phyloP scores from a whole-genome alignment of 202 grass and related monocot species.

The Zoysia matrella region DNA sequence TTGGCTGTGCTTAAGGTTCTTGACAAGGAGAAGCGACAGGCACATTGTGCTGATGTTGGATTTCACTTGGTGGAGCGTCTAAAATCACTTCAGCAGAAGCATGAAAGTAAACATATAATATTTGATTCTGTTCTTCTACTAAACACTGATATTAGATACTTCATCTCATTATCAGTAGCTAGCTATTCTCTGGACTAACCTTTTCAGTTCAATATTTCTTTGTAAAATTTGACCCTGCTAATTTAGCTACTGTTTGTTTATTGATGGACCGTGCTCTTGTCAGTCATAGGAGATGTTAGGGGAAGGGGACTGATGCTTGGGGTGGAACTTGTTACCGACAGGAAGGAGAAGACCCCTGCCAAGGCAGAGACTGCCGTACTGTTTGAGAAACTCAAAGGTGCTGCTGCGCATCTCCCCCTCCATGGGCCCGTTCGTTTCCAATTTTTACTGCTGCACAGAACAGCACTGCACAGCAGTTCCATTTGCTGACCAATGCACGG shows the following conservation, averaged over 20 bases:
- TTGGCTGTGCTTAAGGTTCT: constrained; percentile 88
- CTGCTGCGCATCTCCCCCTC: neutral
- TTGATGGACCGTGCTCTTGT: constrained; percentile 9
- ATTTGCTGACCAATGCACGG: too few relatives aligned
- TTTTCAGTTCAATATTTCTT: constrained; percentile 23
- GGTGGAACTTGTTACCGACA: constrained; percentile 87
- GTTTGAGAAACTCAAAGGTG: constrained; percentile 96
- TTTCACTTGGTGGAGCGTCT: constrained; percentile 78
- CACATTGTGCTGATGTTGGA: constrained; percentile 81
- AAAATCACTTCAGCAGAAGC: constrained; percentile 86
- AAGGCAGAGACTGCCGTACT: constrained; percentile 74
- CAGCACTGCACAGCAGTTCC: too few relatives aligned
- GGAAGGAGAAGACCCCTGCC: constrained; percentile 87
- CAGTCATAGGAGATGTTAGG: constrained; percentile 97
- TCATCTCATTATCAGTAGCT: neutral
- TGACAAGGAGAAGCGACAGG: constrained; percentile 91
- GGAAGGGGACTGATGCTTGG: constrained; percentile 98
- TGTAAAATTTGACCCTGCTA: neutral
- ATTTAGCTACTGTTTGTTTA: neutral
- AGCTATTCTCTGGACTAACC: neutral
- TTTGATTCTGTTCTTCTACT: neutral
- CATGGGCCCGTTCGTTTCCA: neutral
- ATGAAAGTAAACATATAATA: constrained; percentile 66
- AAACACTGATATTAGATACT: neutral
- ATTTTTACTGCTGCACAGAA: too few relatives aligned